These are phyloP conservation scores for Thermomyces lanuginosus DNA, from an alignment of 2,329 filamentous ascomycete genomes.

Conservation along the genomic window DNA sequence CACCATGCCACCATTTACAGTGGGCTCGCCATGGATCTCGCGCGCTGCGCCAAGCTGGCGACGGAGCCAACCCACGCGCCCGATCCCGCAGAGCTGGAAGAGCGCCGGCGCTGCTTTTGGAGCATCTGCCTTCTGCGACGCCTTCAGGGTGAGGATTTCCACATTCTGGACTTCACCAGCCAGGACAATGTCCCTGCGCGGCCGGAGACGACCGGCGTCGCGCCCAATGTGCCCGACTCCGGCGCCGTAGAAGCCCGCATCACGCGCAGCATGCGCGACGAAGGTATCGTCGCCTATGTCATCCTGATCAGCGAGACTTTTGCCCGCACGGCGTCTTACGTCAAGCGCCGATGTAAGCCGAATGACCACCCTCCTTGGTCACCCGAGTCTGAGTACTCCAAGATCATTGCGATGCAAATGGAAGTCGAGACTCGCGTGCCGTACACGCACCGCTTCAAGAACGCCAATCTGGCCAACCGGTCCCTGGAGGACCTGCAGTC, in stretches of 20 bases:
- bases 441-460: conserved; percentile 35
- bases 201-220: conserved; percentile 21
- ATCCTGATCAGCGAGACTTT: conserved; percentile 34
- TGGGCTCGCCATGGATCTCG: conserved; percentile 31
- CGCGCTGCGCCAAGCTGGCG: conserved; percentile 30
- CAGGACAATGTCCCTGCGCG: conserved; percentile 22
- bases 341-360: conserved; percentile 29
- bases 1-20: conserved; percentile 20
- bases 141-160: conserved; percentile 28
- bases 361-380: conserved; percentile 33
- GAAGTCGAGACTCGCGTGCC: conserved; percentile 38
- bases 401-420: conserved; percentile 35
- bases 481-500: conserved; percentile 27
- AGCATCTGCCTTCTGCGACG: conserved; percentile 30
- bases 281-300: conserved; percentile 32
- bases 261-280: conserved; percentile 16
- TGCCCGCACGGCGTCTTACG: conserved; percentile 33
- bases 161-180: conserved; percentile 20
- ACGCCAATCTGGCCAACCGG: conserved; percentile 31
- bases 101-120: conserved; percentile 25
- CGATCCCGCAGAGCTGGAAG: conserved; percentile 13
- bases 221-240: conserved; percentile 10
- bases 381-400: conserved; percentile 36
- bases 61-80: conserved; percentile 15
- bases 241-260: conserved; percentile 10